Base-by-base conservation (phyloP, 2,329 filamentous ascomycete genomes). In the Lizonia empirigonia region DNA sequence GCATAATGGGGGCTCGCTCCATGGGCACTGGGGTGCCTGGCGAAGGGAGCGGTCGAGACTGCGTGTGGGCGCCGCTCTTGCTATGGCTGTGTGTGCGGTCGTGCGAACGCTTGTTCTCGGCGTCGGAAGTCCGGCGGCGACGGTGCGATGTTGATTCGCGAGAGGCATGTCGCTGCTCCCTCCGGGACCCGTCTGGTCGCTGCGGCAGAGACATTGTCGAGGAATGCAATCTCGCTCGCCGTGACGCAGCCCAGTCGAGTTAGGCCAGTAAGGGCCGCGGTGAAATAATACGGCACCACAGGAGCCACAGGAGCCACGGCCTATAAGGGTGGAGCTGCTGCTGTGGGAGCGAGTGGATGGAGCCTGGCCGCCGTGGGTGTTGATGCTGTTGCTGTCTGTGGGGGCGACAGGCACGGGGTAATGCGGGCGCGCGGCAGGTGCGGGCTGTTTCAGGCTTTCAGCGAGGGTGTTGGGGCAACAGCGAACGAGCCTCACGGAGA, bases 131-230 rank as follows among this genome's bases (percentile, higher is more conserved):
- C 41, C 85, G 82, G 44, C 77, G 79, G 62, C 87, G 85, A 58
- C 87, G 85, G 65, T 88, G 84, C 45, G 85, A 84, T 20, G 84
- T 82, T 34, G 88, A 87, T 58, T 86, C 85, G 63, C 87, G 82
- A 73, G 89, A 90, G 50, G 83, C 78, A 65, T 78, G 64, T 41
- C 67, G 63, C 49, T 71, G 54, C 16, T 39, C 44, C 35, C 44
- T 48, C 44, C 39, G 48, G 49, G 78, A 81, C 61, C 82, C 82
- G 67, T 85, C 84, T 50, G 88, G 88, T 72, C 87, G 81, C 62
- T 78, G 80, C 51, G 81, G 80, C 58, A 81, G 72, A 63, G 81
- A 80, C 71, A 74, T 74, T 59, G 51, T 61, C 59, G 46, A 53
- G 64, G 60, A 65, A 66, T 69, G 64, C 56, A 53, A 37, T 53